Percentiles rank a stretch among this genome's conserved stretches.
These are phyloP conservation scores for Stevia rebaudiana DNA, from an alignment of 140 eudicot species.

Conservation along the genomic window DNA sequence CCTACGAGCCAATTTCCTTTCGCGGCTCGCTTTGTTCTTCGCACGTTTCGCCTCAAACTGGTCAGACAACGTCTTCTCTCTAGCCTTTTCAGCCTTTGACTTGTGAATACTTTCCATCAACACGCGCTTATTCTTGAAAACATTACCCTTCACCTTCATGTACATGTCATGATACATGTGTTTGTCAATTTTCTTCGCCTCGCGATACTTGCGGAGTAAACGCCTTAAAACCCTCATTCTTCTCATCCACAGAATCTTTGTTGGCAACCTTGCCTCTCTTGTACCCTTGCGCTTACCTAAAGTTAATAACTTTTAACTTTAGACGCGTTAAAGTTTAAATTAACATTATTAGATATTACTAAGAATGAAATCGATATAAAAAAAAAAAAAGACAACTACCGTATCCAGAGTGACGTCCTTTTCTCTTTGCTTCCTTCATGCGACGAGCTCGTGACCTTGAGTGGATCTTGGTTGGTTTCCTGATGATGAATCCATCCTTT, in stretches of 20 bases:
- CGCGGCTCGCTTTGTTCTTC: conserved; percentile 71
- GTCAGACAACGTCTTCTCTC: conserved; percentile 68
- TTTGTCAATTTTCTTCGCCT: conserved; percentile 64
- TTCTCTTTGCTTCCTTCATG: conserved; percentile 60
- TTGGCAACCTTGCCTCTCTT: conserved; percentile 73
- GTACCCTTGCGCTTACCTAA: conserved; percentile 77
- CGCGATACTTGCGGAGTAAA: conserved; percentile 59
- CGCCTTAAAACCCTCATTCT: conserved; percentile 70
- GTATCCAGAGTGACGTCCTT: conserved; percentile 71
- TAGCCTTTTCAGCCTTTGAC: conserved; percentile 72
- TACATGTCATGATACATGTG: conserved; percentile 81
- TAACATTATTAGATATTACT: neutral
- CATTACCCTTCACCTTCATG: conserved; percentile 77
- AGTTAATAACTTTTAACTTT: neutral
- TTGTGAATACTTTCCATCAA: conserved; percentile 70
- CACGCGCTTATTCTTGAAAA: conserved; percentile 62
- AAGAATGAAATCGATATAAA: neutral
- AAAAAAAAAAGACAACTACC: conserved; percentile 20
- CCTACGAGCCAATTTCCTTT: conserved; percentile 54
- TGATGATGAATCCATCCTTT: conserved; percentile 65
- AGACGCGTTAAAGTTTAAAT: neutral
- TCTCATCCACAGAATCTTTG: conserved; percentile 67
- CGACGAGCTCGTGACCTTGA: conserved; percentile 67
- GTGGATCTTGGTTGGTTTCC: conserved; percentile 73
- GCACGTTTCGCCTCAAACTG: conserved; percentile 70